Percentiles rank a stretch among this genome's conserved stretches.
These are phyloP conservation scores for Backusella mclennaniae DNA, from an alignment of 192 early-diverging fungal species.

Conservation along the genomic window DNA sequence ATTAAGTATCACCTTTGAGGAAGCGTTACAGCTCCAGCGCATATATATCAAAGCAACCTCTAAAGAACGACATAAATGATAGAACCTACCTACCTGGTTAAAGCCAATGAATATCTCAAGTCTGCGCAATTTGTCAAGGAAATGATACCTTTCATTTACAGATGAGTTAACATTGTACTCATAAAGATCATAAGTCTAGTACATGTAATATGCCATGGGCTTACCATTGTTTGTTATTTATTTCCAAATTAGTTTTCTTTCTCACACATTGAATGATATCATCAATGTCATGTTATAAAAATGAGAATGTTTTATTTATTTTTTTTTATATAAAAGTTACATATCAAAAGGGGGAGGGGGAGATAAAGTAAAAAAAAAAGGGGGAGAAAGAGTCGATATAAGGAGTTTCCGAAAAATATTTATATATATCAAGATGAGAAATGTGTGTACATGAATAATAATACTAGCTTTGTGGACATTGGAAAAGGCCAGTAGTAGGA, in stretches of 20 bases:
- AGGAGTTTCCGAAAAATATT: too few species aligned
- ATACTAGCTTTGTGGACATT: slow-evolving; percentile 16
- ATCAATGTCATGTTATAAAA: not conserved
- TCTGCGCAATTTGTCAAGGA: too few species aligned
- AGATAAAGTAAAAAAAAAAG: not conserved
- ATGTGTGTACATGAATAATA: not conserved
- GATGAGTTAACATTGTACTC: too few species aligned
- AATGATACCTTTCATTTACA: too few species aligned
- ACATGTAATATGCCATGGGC: not conserved
- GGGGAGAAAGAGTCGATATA: not conserved
- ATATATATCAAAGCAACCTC: too few species aligned
- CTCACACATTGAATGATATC: not conserved
- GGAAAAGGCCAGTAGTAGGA: slow-evolving; percentile 12
- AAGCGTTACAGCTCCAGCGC: too few species aligned
- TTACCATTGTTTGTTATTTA: not conserved
- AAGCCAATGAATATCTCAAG: too few species aligned
- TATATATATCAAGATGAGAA: not conserved
- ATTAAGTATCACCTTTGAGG: too few species aligned
- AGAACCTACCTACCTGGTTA: too few species aligned
- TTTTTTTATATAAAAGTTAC: not conserved
- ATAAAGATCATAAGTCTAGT: not conserved
- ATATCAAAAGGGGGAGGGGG: not conserved
- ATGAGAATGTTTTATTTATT: not conserved
- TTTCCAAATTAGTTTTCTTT: not conserved
- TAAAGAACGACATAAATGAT: too few species aligned